Conservation (phyloP, 2,329 filamentous ascomycete genomes). For the Clarireedia homoeocarpa region DNA sequence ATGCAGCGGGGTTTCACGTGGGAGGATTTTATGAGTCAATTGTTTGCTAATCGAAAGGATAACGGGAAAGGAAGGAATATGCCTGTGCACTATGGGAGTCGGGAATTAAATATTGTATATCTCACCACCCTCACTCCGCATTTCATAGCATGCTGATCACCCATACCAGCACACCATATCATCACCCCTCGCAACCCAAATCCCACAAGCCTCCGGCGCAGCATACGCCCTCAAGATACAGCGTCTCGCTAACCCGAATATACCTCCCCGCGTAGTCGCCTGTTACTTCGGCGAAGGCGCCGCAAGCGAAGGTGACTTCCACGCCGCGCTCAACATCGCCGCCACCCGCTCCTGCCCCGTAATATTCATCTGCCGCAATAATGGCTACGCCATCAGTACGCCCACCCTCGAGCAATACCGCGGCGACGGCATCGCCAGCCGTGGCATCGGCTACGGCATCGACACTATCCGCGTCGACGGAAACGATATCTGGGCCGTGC, state of each 20-base stretch:
- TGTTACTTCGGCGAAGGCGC: conserved; percentile 91
- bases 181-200: conserved; percentile 78
- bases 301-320: conserved; percentile 86
- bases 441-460: conserved; percentile 87
- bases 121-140: neutral
- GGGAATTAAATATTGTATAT: conserved; percentile 72
- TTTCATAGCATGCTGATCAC: neutral
- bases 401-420: conserved; percentile 87
- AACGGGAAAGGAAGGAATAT: conserved; percentile 81
- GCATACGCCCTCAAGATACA: conserved; percentile 85
- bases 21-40: conserved; percentile 87
- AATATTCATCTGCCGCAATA: conserved; percentile 87
- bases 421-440: conserved; percentile 81
- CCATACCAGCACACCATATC: conserved; percentile 63
- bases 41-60: conserved; percentile 84
- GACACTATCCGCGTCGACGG: conserved; percentile 88
- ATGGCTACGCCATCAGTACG: conserved; percentile 85
- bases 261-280: conserved; percentile 60
- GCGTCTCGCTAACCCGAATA: conserved; percentile 60
- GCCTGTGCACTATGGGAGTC: conserved; percentile 92
- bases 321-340: conserved; percentile 84
- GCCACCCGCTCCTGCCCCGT: conserved; percentile 82
- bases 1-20: conserved; percentile 81
- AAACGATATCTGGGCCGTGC: conserved; percentile 88
- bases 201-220: conserved; percentile 80